phyloP scores from a whole-genome alignment of 2,329 filamentous ascomycete genomes.

The Salinomyces thailandicus region DNA sequence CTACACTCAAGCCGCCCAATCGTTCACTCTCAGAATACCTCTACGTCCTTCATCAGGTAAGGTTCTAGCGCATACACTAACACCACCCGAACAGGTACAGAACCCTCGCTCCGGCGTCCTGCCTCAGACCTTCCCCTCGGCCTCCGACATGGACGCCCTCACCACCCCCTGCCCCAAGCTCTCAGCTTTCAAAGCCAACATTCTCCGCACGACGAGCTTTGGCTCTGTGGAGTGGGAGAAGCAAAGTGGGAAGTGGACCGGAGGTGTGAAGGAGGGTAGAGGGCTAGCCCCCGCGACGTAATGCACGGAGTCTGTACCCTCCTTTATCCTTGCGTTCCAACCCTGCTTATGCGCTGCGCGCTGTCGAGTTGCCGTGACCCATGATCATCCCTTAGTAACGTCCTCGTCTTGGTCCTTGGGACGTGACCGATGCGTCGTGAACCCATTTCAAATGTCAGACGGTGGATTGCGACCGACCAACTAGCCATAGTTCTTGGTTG shows the following conservation, averaged over 20 bases:
- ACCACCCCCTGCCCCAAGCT: conserved; percentile 24
- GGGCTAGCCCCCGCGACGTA: too few relatives aligned
- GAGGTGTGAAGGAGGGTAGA: conserved; percentile 17
- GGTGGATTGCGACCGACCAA: too few relatives aligned
- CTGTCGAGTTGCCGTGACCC: too few relatives aligned
- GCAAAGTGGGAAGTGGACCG: conserved; percentile 23
- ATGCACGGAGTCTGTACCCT: too few relatives aligned
- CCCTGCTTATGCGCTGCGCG: too few relatives aligned
- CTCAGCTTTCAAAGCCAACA: conserved; percentile 28
- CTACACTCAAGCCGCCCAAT: too few relatives aligned
- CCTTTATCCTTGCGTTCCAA: too few relatives aligned
- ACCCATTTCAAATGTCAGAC: too few relatives aligned
- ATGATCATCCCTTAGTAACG: too few relatives aligned
- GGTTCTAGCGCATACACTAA: conserved; percentile 1
- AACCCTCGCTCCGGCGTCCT: conserved; percentile 21
- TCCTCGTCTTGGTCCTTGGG: too few relatives aligned
- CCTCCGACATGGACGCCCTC: conserved; percentile 26
- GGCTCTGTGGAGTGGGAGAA: conserved; percentile 27
- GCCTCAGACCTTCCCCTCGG: conserved; percentile 25
- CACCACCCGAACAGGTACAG: conserved; percentile 15
- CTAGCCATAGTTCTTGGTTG: too few relatives aligned
- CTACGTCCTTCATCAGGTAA: conserved; percentile 5
- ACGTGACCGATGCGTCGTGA: too few relatives aligned
- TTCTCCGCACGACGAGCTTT: conserved; percentile 26
- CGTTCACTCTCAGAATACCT: conserved; percentile 1